Base-by-base conservation (phyloP, 345 rosid genomes). In the Eucalyptus fibrosa region DNA sequence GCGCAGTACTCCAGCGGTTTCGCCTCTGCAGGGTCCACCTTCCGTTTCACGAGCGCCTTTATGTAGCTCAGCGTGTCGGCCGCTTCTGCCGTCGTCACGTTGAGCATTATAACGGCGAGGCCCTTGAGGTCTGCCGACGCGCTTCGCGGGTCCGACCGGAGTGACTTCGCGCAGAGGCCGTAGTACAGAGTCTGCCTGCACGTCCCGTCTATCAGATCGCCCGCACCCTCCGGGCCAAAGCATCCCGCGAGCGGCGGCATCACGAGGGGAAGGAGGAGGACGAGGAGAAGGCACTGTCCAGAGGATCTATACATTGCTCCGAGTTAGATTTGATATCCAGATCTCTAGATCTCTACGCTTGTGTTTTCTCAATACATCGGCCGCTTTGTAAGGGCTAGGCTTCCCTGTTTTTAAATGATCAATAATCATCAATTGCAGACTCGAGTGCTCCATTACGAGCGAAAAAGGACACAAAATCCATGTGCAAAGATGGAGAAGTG, bases 121-220 rank as follows among this genome's bases (percentile, higher is more conserved):
- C 94, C 93, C 34, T 37, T 49, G 12, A 88, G 88, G 30, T 93
- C 92, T 4, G 94, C 90, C 19, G 86, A n/a, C 32, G 92, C 55
- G 90, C 92, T 90, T 88, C 89, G 88, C 86, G 94, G 92, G 91
- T 93, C 90, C 2, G 94, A 91, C 60, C 62, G 40, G 53, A 92
- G 92, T 13, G 91, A 80, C 32, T 91, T 89, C 4, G 86, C 16
- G 88, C 94, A 94, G 30, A 92, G 92, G 44, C 69, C 88, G 89
- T 67, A 67, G 80, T 67, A 8, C 80, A 6, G 19, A 8, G 80
- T 67, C 12, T 19, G 80, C 80, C 42, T 4, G 80, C 42, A 32
- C 80, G 80, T 67, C 21, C 37, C 80, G 80, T 67, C 80, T 17
- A 67, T 67, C 40, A 67, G 80, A 32, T 32, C 40, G 80, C 42